Evolutionary conservation across 805 yeast genomes (phyloP), one percentile per base, ranked within the genome.

Genomic region (Spathaspora sp.): DNA sequence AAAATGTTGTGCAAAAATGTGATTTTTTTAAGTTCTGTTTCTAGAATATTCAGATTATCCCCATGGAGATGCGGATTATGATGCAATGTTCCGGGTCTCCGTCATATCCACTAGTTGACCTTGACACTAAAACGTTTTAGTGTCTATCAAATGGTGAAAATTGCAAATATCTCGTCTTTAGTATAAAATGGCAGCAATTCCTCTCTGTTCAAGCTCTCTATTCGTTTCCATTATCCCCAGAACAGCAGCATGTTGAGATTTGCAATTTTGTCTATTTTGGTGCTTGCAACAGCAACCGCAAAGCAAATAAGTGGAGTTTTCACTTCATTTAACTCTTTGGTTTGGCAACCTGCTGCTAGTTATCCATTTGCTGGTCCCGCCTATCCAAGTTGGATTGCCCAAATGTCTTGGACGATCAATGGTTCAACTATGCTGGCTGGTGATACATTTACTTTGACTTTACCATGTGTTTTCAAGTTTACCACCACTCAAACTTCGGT

Each of bases 401-500:
- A 56, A 1, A 39, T 66, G 7, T 49, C 51, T 3, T 66, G 70
- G 70, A 17, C 32, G 3, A 56, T 66, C 18, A 19, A 46, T 9
- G 60, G 62, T 16, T 5, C 51, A 9, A 44, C 51, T 4, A 56
- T 59, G 2, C 11, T 18, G 1, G 40, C 70, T 0, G 68, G 67
- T 38, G 72, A 67, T 49, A 64, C 66, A 8, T 66, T 67, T 42
- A 49, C 58, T 9, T 60, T 67, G 47, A 47, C 48, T 26, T 46
- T 67, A 52, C 69, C 69, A 4, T 60, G 67, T 52, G 66, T 60
- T 14, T 67, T 55, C 50, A 63, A 63, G 46, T 60, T 65, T 50
- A 61, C 64, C 5, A 45, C 59, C 10, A 31, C 55, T 8, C 26
- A 51, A 12, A 8, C 52, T 28, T 26, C 55, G 2, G 47, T 66